Percentiles rank a stretch among this genome's conserved stretches.
These are phyloP conservation scores for Suillus lakei DNA, from an alignment of 768 basidiomycete genomes.

Conservation along the genomic window DNA sequence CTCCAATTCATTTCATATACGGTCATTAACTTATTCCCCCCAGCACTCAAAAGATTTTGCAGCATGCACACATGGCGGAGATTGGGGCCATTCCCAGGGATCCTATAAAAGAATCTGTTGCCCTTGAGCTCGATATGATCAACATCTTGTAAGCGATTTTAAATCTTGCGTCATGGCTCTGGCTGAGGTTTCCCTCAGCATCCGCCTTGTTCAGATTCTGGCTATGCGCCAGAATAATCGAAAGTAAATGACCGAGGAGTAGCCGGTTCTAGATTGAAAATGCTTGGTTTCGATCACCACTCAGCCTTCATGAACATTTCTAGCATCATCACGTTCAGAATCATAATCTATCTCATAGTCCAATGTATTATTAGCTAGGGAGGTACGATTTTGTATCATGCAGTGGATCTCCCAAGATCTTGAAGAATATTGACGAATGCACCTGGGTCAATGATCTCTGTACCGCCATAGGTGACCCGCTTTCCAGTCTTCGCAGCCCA, in stretches of 20 bases:
- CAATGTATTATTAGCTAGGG: conserved; percentile 6
- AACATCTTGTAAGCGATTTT: conserved; percentile 75
- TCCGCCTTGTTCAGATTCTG: conserved; percentile 82
- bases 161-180: neutral
- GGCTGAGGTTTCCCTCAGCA: conserved; percentile 44
- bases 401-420: conserved; percentile 54
- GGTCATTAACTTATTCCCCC: conserved; percentile 3
- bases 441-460: conserved; percentile 91
- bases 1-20: conserved; percentile 2
- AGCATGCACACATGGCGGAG: conserved; percentile 76
- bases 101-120: conserved; percentile 77
- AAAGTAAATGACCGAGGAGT: conserved; percentile 43
- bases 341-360: neutral
- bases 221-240: conserved; percentile 63
- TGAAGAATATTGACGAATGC: conserved; percentile 80
- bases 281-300: neutral
- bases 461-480: conserved; percentile 91
- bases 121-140: conserved; percentile 84
- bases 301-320: neutral
- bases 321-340: neutral
- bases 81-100: conserved; percentile 68
- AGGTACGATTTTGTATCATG: conserved; percentile 24
- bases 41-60: conserved; percentile 85
- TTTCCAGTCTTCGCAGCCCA: conserved; percentile 87
- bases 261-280: neutral